Evolutionary conservation across 2,329 filamentous ascomycete genomes (phyloP), one percentile per base, ranked within the genome.

Genomic region (Talaromyces sp.): DNA sequence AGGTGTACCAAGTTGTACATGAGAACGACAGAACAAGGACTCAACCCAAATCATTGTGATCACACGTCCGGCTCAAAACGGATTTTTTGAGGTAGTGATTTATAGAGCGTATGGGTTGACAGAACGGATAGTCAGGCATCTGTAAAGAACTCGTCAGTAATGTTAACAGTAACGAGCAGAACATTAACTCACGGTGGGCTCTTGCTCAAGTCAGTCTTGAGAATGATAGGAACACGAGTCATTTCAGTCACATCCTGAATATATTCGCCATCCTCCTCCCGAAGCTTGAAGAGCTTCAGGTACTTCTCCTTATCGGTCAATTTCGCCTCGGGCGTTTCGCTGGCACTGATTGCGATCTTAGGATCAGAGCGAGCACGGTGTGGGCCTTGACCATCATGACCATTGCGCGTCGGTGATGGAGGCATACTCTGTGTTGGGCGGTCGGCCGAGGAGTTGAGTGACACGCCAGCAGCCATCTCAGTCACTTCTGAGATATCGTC

Each of bases 161-260:
- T 65, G 29, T 47, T 22, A 5, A 34, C 15, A 34, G 17, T 31
- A 62, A 63, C 19, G 13, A 58, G 36, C 7, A 61, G 43, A 49
- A 47, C 15, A 47, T 58, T 49, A 68, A 94, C 95, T 89, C 91
- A 99, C 93, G 95, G 95, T 81, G 95, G 95, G 83, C 94, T 98
- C 91, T 99, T 99, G 82, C 86, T 92, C 74, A 99, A 86, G 82
- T 99, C 95, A 70, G 95, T 98, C 89, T 97, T 98, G 74, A 99
- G 82, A 77, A 99, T 96, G 71, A 99, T 91, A n/a, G 95, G 95
- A 68, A 99, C 91, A 71, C 94, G 87, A 51, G 92, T 94, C 93
- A 99, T 97, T 84, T 99, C 95, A 65, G 89, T 93, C 70, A 99
- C 93, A 78, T 99, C 95, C 81, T 99, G 95, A 74, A 99, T 97